Base-by-base conservation (phyloP, 2,329 filamentous ascomycete genomes). In the Cercospora janseana region DNA sequence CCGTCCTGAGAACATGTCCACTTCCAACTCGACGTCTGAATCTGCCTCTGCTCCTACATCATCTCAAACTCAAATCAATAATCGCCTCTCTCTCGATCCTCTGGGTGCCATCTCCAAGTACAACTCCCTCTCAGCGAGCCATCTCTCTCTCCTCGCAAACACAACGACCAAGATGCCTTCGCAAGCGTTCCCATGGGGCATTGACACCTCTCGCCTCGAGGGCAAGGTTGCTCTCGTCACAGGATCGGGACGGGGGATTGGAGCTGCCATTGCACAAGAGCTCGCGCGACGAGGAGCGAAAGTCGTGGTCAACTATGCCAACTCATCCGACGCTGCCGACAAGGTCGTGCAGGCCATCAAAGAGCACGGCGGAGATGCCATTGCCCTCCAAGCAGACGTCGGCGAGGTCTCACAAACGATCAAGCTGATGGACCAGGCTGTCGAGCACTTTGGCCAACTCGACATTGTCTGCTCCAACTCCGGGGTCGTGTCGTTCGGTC, bases 391-490 rank as follows among this genome's bases (percentile, higher is more conserved):
- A 72, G 85, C 85, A 60, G 84, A 88, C 71, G 79, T 88, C 49
- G 76, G 79, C 58, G 74, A 85, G 54, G 78, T 85, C 37, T 68
- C 76, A 52, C 75, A 87, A 69, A 87, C 83, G 58, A 75, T 78
- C 47, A 69, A 70, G 52, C 72, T 88, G 60, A 86, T 88, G 73
- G 75, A 79, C 50, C 69, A 84, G 64, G 82, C 82, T 46, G 74
- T 82, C 56, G 71, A 73, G 60, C 74, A 79, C 67, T 88, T 82
- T 64, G 83, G 83, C 68, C 77, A 80, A 68, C 75, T 87, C 63
- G 75, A 87, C 71, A 84, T 87, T 60, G 83, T 84, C 63, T 81
- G 80, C 75, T 85, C 80, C 65, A 87, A 87, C 76, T 81, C 79
- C 37, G 83, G 77, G 58, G 77, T 78, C 47, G 75, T 78, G 27